These are phyloP conservation scores for Triticum dicoccoides DNA, from an alignment of 176 grass and related monocot species.

Conservation along the genomic window DNA sequence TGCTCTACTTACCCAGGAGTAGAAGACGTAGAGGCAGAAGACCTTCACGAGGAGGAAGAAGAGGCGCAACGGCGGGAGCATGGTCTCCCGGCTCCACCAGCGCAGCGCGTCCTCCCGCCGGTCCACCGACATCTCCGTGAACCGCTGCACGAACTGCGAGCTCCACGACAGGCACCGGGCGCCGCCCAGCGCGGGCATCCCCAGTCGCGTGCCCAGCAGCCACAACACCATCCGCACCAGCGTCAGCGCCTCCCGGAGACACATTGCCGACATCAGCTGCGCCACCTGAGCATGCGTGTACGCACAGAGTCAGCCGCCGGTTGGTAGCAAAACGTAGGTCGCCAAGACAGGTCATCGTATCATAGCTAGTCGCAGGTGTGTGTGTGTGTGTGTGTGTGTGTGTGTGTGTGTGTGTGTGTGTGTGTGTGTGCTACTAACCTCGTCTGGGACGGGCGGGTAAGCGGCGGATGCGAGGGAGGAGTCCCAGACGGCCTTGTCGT, in stretches of 20 bases:
- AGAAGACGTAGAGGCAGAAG: slow-evolving; percentile 72
- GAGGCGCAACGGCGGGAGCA: slow-evolving; percentile 57
- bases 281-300: slow-evolving; percentile 44
- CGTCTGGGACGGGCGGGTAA: slow-evolving; percentile 57
- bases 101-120: slow-evolving; percentile 46
- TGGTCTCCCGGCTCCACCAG: slow-evolving; percentile 60
- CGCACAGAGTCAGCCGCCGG: not conserved
- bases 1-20: slow-evolving; percentile 53
- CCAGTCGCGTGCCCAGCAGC: slow-evolving; percentile 64
- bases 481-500: slow-evolving; percentile 27
- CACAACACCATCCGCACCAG: slow-evolving; percentile 67
- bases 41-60: slow-evolving; percentile 68
- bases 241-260: slow-evolving; percentile 44
- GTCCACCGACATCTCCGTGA: slow-evolving; percentile 53
- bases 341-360: not conserved
- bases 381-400: too few relatives aligned
- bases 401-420: too few relatives aligned
- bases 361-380: too few relatives aligned
- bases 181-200: slow-evolving; percentile 68
- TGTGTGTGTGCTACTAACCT: slow-evolving; percentile 30
- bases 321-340: not conserved
- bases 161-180: slow-evolving; percentile 35
- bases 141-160: slow-evolving; percentile 60
- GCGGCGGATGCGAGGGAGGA: slow-evolving; percentile 67
- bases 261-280: slow-evolving; percentile 54